These are phyloP conservation scores for Backusella australiensis DNA, from an alignment of 192 early-diverging fungal genomes.

Conservation along the genomic window DNA sequence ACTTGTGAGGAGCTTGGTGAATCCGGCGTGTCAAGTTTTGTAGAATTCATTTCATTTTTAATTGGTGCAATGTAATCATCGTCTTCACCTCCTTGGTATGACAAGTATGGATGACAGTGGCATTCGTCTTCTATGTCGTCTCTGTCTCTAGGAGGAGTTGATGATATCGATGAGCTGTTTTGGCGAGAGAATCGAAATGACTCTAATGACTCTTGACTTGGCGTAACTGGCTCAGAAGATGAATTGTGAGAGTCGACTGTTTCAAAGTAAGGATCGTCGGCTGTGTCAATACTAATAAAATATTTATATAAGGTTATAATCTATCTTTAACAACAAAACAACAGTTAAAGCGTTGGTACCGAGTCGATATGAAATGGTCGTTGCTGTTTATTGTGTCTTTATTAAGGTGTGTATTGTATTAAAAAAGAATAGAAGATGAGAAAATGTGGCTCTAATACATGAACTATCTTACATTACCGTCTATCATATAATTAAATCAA, in stretches of 20 bases:
- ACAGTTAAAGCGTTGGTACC: background rate
- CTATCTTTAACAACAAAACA: background rate
- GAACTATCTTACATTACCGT: background rate
- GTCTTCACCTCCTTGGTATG: background rate
- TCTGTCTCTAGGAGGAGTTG: background rate
- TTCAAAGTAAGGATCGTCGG: background rate
- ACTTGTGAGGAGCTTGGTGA: background rate
- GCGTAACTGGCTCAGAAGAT: background rate
- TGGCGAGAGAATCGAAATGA: background rate
- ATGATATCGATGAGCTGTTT: background rate
- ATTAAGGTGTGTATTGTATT: background rate
- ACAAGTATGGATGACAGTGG: background rate
- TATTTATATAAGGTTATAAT: background rate
- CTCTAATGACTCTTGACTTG: background rate
- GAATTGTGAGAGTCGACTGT: background rate
- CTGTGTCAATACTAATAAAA: background rate
- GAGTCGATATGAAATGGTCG: background rate
- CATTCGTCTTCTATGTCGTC: background rate
- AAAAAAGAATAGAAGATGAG: background rate
- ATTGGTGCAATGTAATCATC: background rate
- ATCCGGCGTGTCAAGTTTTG: slow-evolving; percentile 5
- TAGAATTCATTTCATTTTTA: background rate
- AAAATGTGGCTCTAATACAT: background rate
- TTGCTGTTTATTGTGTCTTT: background rate
- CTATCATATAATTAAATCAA: slow-evolving; percentile 1